Percentiles rank a stretch among this genome's conserved stretches.
phyloP scores from a whole-genome alignment of 768 basidiomycete genomes.

The Dacryopinax primogenitus region DNA sequence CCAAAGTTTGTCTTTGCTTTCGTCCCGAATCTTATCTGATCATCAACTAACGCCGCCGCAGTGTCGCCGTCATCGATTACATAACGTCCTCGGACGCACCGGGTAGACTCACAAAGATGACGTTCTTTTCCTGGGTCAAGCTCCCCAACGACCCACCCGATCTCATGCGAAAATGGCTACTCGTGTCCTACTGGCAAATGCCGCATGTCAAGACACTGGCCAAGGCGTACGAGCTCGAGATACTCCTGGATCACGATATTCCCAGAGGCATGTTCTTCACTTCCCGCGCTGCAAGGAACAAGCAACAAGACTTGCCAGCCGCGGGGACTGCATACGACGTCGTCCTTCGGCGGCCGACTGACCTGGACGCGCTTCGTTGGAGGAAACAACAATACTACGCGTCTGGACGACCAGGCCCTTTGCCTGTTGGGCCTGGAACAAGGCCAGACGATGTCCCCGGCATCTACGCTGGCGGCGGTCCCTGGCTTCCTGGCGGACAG shows the following conservation, averaged over 20 bases:
- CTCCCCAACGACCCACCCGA: background rate
- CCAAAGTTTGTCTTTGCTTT: background rate
- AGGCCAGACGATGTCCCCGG: background rate
- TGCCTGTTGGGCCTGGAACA: background rate
- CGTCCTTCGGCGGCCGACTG: background rate
- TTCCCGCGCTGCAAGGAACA: slow-evolving; percentile 1
- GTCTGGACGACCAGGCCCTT: background rate
- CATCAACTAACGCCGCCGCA: background rate
- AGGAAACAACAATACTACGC: background rate
- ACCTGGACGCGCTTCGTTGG: slow-evolving; percentile 3
- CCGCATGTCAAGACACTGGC: slow-evolving; percentile 3
- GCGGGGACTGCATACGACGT: background rate
- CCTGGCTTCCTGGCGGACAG: background rate
- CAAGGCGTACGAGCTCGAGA: background rate
- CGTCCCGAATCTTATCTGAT: background rate
- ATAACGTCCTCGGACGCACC: background rate
- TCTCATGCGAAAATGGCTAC: background rate
- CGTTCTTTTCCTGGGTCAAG: background rate
- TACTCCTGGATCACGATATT: background rate
- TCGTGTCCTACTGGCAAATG: slow-evolving; percentile 1
- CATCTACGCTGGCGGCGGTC: background rate
- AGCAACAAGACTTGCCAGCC: background rate
- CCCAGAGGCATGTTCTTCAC: background rate
- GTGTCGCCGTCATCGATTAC: background rate
- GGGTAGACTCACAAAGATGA: background rate